These are phyloP conservation scores for Oryza punctata DNA, from an alignment of 176 grass and related monocot species.

Conservation along the genomic window DNA sequence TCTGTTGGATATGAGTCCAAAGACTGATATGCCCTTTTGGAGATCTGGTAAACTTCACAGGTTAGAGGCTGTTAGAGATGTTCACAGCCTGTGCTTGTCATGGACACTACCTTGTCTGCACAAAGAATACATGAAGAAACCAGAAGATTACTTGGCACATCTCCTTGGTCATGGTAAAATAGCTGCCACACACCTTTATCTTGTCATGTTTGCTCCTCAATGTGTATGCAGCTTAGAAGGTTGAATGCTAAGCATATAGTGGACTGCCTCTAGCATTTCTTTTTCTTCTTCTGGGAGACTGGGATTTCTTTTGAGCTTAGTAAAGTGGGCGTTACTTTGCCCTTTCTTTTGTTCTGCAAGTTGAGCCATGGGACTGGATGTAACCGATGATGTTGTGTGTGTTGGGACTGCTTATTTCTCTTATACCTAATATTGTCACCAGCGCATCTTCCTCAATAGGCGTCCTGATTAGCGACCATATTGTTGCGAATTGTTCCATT, in stretches of 20 bases:
- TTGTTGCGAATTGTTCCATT: conserved; percentile 3
- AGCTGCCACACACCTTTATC: conserved; percentile 26
- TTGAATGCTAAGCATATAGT: conserved; percentile 28
- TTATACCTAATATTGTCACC: not conserved
- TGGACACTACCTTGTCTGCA: conserved; percentile 96
- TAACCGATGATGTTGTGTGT: not conserved
- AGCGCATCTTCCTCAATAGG: conserved; percentile 11
- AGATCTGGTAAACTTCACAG: conserved; percentile 81
- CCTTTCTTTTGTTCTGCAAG: not conserved
- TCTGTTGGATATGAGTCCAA: conserved; percentile 55
- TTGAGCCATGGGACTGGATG: not conserved
- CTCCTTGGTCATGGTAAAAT: conserved; percentile 95
- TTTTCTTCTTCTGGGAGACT: not conserved
- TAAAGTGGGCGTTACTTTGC: not conserved
- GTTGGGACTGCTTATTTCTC: not conserved
- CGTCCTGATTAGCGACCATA: not conserved
- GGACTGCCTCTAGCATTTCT: conserved; percentile 27
- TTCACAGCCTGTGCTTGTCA: conserved; percentile 73
- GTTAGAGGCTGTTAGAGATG: conserved; percentile 94
- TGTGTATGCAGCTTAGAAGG: not conserved
- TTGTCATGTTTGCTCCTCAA: not conserved
- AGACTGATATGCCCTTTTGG: conserved; percentile 76
- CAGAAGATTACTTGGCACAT: conserved; percentile 90
- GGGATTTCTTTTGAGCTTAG: not conserved
- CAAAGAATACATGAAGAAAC: conserved; percentile 95